phyloP scores from a whole-genome alignment of 768 basidiomycete species.

The Tricholoma furcatifolium region DNA sequence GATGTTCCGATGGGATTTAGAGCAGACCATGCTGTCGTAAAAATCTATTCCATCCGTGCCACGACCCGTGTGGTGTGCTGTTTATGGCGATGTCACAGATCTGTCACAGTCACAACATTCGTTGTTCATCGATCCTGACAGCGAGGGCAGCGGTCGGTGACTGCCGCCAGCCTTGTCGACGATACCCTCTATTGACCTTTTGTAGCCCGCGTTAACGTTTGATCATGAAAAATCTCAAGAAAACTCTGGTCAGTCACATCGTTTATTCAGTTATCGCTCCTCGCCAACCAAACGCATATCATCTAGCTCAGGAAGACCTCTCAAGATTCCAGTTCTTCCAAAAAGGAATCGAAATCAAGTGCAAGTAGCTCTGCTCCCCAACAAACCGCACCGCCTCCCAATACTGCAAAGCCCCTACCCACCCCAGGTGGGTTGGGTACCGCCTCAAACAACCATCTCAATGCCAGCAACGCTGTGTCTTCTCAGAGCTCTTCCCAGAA shows the following conservation, averaged over 20 bases:
- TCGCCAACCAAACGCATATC: slow-evolving; percentile 20
- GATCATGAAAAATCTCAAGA: slow-evolving; percentile 83
- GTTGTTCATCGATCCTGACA: slow-evolving; percentile 42
- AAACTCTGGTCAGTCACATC: slow-evolving; percentile 61
- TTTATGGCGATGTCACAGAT: slow-evolving; percentile 14
- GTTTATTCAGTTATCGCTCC: slow-evolving; percentile 15
- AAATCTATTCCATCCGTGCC: no score
- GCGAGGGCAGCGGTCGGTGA: slow-evolving; percentile 19
- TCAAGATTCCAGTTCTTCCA: slow-evolving; percentile 60
- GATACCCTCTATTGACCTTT: slow-evolving; percentile 10
- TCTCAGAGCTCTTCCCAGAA: slow-evolving; percentile 41
- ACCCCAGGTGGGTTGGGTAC: slow-evolving; percentile 39
- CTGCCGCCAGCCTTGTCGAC: slow-evolving; percentile 17
- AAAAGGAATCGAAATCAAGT: slow-evolving; percentile 63
- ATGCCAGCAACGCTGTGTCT: slow-evolving; percentile 31
- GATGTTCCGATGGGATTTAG: background rate
- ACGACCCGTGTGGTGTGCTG: slow-evolving; percentile 7
- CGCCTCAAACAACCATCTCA: slow-evolving; percentile 31
- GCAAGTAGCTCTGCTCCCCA: slow-evolving; percentile 30
- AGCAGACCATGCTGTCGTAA: no score
- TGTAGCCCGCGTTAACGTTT: slow-evolving; percentile 13
- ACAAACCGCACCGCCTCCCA: slow-evolving; percentile 62
- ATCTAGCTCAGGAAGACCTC: slow-evolving; percentile 69
- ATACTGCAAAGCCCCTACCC: slow-evolving; percentile 64
- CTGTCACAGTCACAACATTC: slow-evolving; percentile 28